Conservation (phyloP, 2,329 filamentous ascomycete genomes). For the Phialocephala sp. region DNA sequence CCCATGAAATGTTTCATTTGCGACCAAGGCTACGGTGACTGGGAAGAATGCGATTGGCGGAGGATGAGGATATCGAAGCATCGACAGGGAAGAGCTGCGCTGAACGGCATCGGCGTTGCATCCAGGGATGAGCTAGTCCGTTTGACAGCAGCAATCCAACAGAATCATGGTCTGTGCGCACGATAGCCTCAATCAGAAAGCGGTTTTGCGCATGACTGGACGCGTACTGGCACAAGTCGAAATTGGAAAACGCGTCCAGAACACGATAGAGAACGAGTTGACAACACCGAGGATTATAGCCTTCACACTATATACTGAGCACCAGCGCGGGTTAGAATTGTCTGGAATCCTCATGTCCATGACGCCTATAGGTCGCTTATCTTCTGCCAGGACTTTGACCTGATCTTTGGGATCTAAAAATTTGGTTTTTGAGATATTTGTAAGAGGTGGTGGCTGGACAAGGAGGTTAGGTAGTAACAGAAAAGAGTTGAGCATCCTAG, state of each 20-base stretch:
- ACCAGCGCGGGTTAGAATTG: background rate
- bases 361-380: background rate
- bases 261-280: background rate
- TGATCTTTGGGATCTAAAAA: background rate
- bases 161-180: background rate
- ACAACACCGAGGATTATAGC: background rate
- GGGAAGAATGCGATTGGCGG: conserved; percentile 14
- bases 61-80: background rate
- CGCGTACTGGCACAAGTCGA: conserved; percentile 13
- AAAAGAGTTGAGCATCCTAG: background rate
- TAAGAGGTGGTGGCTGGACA: background rate
- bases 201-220: conserved; percentile 14
- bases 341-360: background rate
- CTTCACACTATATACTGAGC: background rate
- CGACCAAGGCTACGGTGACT: background rate
- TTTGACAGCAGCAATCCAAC: conserved; percentile 16
- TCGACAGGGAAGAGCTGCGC: background rate
- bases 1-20: conserved; percentile 1
- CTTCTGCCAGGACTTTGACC: background rate
- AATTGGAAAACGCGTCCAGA: background rate
- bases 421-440: conserved; percentile 8
- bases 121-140: conserved; percentile 13
- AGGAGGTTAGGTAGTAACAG: background rate
- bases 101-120: conserved; percentile 6
- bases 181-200: background rate